Evolutionary conservation across 805 yeast species (phyloP).

Genomic region (Suhomyces canberraensis): DNA sequence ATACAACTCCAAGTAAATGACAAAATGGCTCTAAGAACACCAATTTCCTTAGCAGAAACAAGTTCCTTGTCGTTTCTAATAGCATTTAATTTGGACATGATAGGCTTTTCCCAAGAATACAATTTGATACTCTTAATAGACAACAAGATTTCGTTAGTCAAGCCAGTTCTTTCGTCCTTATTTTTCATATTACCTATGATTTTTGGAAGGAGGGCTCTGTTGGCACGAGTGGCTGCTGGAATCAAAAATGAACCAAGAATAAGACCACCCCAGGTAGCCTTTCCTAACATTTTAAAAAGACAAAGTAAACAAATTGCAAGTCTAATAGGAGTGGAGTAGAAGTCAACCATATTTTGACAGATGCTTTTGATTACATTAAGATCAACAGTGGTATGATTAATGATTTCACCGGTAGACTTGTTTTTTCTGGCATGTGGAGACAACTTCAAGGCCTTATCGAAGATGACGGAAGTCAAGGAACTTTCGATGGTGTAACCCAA

Average conservation of each 20-base stretch:
- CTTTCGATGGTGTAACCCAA: constrained; percentile 17
- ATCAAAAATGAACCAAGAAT: constrained; percentile 28
- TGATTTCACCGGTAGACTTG: constrained; percentile 33
- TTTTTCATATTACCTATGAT: constrained; percentile 29
- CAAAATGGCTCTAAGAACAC: constrained; percentile 30
- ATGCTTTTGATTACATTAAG: constrained; percentile 14
- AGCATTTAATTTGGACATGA: constrained; percentile 29
- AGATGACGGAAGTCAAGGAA: constrained; percentile 23
- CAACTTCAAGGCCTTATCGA: constrained; percentile 25
- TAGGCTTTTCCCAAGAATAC: constrained; percentile 42
- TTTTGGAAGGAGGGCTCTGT: constrained; percentile 21
- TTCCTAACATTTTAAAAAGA: constrained; percentile 32
- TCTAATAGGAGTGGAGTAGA: constrained; percentile 22
- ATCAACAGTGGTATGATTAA: constrained; percentile 33
- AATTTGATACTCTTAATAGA: constrained; percentile 39
- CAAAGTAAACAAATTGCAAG: constrained; percentile 26
- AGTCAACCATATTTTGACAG: constrained; percentile 17
- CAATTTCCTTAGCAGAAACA: constrained; percentile 23
- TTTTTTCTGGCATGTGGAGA: constrained; percentile 31
- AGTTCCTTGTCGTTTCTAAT: constrained; percentile 38
- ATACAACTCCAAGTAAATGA: constrained; percentile 36
- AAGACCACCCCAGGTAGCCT: constrained; percentile 37
- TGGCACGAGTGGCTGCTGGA: constrained; percentile 28
- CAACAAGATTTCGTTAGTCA: constrained; percentile 36
- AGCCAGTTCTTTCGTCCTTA: constrained; percentile 36